phyloP scores from a whole-genome alignment of 257 asterid species.

The Solanum corneliomulleri region DNA sequence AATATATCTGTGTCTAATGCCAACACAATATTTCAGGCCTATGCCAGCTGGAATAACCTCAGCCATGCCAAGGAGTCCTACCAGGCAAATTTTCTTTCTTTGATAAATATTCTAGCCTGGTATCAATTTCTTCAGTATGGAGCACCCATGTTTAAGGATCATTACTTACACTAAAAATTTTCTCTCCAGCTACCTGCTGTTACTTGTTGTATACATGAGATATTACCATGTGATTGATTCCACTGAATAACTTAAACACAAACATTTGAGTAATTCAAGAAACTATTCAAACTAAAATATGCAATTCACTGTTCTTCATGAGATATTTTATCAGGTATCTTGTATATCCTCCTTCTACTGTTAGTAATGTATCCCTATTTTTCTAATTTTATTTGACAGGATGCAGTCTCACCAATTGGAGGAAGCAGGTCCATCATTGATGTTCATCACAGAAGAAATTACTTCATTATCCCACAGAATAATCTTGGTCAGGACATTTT shows the following conservation, averaged over 20 bases:
- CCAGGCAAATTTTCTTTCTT: slow-evolving; percentile 28
- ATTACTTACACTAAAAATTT: neutral
- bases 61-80: slow-evolving; percentile 39
- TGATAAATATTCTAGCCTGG: neutral
- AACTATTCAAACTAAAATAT: neutral
- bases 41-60: slow-evolving; percentile 92
- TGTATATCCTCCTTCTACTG: neutral
- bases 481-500: slow-evolving; percentile 86
- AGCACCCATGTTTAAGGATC: neutral
- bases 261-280: neutral
- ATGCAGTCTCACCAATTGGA: slow-evolving; percentile 29
- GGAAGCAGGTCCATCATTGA: slow-evolving; percentile 47
- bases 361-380: neutral
- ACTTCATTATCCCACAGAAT: slow-evolving; percentile 71
- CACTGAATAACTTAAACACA: neutral
- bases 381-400: slow-evolving; percentile 40
- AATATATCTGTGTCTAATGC: slow-evolving; percentile 81
- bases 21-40: slow-evolving; percentile 88
- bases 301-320: neutral
- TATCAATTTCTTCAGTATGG: neutral
- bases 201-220: neutral
- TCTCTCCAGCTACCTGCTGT: neutral
- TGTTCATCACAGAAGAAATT: slow-evolving; percentile 59
- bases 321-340: neutral
- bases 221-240: neutral